Evolutionary conservation across 2,329 filamentous ascomycete species (phyloP), one percentile per base, ranked within the genome.

Genomic region (Lachnum nothofagi): DNA sequence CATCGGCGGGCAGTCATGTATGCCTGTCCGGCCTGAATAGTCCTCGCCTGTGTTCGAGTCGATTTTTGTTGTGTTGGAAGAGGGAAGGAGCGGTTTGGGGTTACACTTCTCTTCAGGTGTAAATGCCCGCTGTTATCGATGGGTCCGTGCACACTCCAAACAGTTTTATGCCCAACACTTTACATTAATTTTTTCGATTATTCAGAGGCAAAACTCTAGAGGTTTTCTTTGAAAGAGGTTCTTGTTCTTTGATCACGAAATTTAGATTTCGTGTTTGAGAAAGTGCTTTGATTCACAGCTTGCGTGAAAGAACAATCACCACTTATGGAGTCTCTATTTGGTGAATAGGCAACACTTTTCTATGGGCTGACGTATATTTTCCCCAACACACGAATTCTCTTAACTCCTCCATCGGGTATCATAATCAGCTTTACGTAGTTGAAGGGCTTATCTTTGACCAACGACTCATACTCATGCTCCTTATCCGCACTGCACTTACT

Each of bases 351-450:
- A n/a, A n/a, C n/a, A n/a, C n/a, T n/a, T 33, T 33, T 20, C 17
- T 37, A 37, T 22, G 17, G 34, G 17, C 34, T 10, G 17, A 53
- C 27, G 39, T 50, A 56, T 34, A 82, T 75, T 63, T 77, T 82
- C 2, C 85, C 88, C 67, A 87, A 83, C 2, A 91, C 81, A 39
- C 89, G 80, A 57, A 96, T 78, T 56, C 91, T 76, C 80, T 95
- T 95, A 2, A 96, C 86, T 20, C 91, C 91, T 27, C 91, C 91
- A 68, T 97, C 91, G 0, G 91, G 91, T 59, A 95, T 88, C 65
- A 96, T 93, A 6, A 63, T 47, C 34, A 97, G 74, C 77, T 95
- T 96, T 19, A 91, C 82, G 70, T 93, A 90, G 10, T 86, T 89
- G 62, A 88, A 86, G 2, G 74, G 70, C 64, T 73, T 76, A 31